Percentiles rank a stretch among this genome's conserved stretches.
Evolutionary conservation across 192 early-diverging fungal species (phyloP).

Genomic region (Lobosporangium transversale): DNA sequence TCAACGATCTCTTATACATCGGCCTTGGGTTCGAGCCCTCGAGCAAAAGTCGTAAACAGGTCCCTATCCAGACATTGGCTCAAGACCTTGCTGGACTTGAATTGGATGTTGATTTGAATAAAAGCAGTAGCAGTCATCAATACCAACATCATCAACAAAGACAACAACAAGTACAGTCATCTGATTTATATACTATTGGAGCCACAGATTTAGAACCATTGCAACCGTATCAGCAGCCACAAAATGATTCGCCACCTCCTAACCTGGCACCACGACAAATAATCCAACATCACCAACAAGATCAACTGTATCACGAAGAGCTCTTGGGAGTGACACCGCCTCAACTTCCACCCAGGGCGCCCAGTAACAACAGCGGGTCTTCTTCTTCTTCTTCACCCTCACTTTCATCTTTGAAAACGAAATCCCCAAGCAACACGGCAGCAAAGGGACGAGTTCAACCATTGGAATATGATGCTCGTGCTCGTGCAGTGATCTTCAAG

Average conservation of each 20-base stretch:
- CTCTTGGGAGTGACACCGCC: slow-evolving; percentile 7
- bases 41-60: slow-evolving; percentile 20
- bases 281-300: not conserved
- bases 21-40: slow-evolving; percentile 52
- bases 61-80: slow-evolving; percentile 7
- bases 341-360: slow-evolving; percentile 15
- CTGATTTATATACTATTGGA: slow-evolving; percentile 10
- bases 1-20: slow-evolving; percentile 48
- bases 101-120: slow-evolving; percentile 24
- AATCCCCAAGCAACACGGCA: not conserved
- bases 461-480: slow-evolving; percentile 62
- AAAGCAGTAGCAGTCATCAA: slow-evolving; percentile 3
- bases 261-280: slow-evolving; percentile 15
- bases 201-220: slow-evolving; percentile 17
- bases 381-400: slow-evolving; percentile 14
- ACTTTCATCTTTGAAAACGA: not conserved
- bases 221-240: slow-evolving; percentile 4
- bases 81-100: slow-evolving; percentile 20
- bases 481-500: slow-evolving; percentile 56
- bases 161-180: no score
- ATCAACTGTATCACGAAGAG: slow-evolving; percentile 2
- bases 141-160: no score
- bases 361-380: not conserved
- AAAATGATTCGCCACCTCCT: slow-evolving; percentile 2
- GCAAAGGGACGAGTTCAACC: slow-evolving; percentile 17